Evolutionary conservation across 306 rosid species (phyloP).

Genomic region (Dalbergia oliveri): DNA sequence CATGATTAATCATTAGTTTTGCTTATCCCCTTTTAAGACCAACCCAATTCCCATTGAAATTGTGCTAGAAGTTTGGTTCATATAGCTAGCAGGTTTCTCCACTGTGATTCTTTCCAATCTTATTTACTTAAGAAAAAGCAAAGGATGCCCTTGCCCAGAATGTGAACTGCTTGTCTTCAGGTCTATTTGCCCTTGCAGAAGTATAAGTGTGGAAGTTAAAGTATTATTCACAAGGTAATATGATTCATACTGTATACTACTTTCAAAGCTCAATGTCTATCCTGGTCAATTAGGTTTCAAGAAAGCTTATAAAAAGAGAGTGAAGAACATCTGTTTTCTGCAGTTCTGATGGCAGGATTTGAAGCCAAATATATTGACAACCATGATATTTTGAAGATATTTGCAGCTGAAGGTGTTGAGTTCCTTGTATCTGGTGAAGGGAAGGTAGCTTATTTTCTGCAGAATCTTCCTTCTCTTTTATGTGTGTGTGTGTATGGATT

Average conservation of each 20-base stretch:
- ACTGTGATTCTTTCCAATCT: constrained; percentile 23
- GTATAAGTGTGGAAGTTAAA: neutral
- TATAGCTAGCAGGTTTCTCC: neutral
- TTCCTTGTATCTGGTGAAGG: constrained; percentile 76
- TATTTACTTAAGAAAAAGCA: constrained; percentile 5
- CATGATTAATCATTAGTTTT: constrained; percentile 11
- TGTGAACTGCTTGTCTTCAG: constrained; percentile 38
- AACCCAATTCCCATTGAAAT: constrained; percentile 11
- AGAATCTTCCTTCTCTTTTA: constrained; percentile 27
- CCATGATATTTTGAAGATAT: constrained; percentile 55
- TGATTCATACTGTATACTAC: constrained; percentile 20
- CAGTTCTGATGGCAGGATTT: constrained; percentile 64
- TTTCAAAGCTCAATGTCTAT: constrained; percentile 38
- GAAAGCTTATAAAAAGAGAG: constrained; percentile 40
- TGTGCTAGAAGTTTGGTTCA: constrained; percentile 5
- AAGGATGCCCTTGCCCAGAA: constrained; percentile 23
- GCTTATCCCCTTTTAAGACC: constrained; percentile 19
- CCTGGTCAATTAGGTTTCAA: constrained; percentile 45
- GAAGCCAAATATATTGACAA: constrained; percentile 50
- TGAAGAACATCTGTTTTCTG: constrained; percentile 43
- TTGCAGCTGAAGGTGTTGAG: constrained; percentile 78
- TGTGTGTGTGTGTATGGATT: constrained; percentile 22
- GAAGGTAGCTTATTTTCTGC: constrained; percentile 57
- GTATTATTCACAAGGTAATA: constrained; percentile 25
- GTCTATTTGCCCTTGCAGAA: constrained; percentile 37